Evolutionary conservation across 2,329 filamentous ascomycete genomes (phyloP), one percentile per base, ranked within the genome.

Genomic region (Sordariomycetes sp.): DNA sequence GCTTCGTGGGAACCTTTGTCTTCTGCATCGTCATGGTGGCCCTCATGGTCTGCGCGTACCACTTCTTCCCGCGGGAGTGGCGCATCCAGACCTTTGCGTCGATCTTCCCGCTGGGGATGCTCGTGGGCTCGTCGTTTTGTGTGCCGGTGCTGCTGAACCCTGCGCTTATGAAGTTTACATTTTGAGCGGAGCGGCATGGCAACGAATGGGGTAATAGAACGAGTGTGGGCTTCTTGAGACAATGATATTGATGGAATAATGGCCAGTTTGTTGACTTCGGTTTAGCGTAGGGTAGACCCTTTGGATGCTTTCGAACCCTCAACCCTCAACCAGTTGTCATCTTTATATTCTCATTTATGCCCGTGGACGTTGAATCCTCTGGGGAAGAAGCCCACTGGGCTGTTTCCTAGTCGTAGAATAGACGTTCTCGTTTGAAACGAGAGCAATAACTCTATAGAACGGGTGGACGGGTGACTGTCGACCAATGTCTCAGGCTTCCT

Each of bases 81-180:
- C 72, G 72, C 61, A 86, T 87, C 66, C 71, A 69, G 22, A 67
- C 74, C 58, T 80, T 87, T 63, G 77, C 80, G 16, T 79, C 82
- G 58, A 82, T 87, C 66, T 83, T 75, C 64, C 83, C 84, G 24
- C 67, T 87, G 25, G 70, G 69, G 24, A 76, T 73, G 46, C 71
- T 82, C 43, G 71, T 85, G 12, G 68, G 75, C 52, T 74, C 73
- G 43, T 81, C 86, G 66, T 81, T 85, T 65, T 68, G 81, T 48
- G 68, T 85, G 60, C 83, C 83, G 11, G 76, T 87, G 54, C 74
- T 75, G 59, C 69, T 86, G 61, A 86, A 86, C 64, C 83, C 83
- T 22, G 81, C 80, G 55, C 66, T 86, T 71, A 86, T 87, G 82
- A 62, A 62, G 58, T 62, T 62, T 51, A 62, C 61, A 22, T 62